phyloP scores from a whole-genome alignment of 1,284 basidiomycete genomes.

The Fomes fomentarius region DNA sequence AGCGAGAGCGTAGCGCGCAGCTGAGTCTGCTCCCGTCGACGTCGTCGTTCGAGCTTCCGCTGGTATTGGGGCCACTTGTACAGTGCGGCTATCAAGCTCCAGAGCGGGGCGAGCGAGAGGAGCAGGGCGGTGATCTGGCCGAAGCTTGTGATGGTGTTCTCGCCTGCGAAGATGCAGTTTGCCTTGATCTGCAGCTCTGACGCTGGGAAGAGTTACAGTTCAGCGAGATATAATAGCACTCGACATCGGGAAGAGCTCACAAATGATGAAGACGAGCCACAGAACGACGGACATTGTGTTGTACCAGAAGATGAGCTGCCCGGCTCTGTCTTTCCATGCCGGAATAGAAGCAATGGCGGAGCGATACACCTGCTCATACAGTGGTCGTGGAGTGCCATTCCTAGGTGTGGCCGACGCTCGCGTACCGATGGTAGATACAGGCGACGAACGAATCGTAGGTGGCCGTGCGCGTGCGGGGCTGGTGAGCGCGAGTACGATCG shows the following conservation, averaged over 20 bases:
- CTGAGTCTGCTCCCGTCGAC: constrained; percentile 2
- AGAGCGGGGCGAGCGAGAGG: constrained; percentile 31
- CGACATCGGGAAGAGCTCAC: constrained; percentile 12
- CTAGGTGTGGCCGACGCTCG: not conserved
- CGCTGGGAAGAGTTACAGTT: too few relatives aligned
- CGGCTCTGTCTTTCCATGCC: constrained; percentile 12
- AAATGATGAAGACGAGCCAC: constrained; percentile 29
- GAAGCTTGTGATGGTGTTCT: constrained; percentile 32
- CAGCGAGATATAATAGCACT: too few relatives aligned
- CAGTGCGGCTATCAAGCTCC: constrained; percentile 31
- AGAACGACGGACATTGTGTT: constrained; percentile 22
- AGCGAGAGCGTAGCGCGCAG: too few relatives aligned
- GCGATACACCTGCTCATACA: constrained; percentile 12
- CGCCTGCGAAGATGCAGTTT: constrained; percentile 31
- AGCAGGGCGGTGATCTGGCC: constrained; percentile 32
- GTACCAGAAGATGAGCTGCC: constrained; percentile 25
- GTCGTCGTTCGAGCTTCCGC: constrained; percentile 19
- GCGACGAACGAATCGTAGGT: constrained; percentile 12
- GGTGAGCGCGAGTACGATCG: constrained; percentile 30
- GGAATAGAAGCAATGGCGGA: constrained; percentile 11
- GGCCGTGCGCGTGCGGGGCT: constrained; percentile 25
- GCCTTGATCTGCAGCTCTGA: constrained; percentile 28
- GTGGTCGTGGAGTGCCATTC: constrained; percentile 9
- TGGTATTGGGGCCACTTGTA: constrained; percentile 30
- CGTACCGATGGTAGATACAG: constrained; percentile 9